Base-by-base conservation (phyloP, 2,329 filamentous ascomycete species). In the Chaetomium olivaceum region DNA sequence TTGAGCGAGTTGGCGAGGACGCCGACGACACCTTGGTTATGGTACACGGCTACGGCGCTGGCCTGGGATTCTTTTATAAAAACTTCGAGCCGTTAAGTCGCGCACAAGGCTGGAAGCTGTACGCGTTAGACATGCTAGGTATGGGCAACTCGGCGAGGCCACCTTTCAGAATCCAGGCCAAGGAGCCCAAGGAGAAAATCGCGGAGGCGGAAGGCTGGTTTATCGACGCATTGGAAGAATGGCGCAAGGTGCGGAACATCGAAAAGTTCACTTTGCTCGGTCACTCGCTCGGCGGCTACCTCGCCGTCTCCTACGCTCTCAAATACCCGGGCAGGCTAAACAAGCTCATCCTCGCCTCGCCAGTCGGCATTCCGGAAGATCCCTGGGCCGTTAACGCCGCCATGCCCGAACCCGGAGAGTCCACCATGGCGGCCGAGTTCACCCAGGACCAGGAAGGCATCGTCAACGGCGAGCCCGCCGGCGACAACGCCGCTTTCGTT, bases 41-140 rank as follows among this genome's bases (percentile, higher is more conserved):
- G 87, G 81, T 99, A 4, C 95, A 99, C 76, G 95, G 95, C 67
- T 99, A 99, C 77, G 95, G 95, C 56, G 95, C 95, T 2, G 95
- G 95, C 0, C 84, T 99, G 0, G 95, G 94, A 25, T 98, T 99
- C 79, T 99, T 96, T 83, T 99, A 97, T 83, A 94, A 95, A 80
- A 99, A 99, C 76, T 97, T 96, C 67, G 95, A 99, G 77, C 88
- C 89, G 6, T 80, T 99, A 39, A 93, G 90, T 55, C 88, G 93
- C 21, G 80, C 88, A 1, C 82, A 85, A 31, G 93, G 93, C 31
- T 96, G 95, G 88, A 93, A 92, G 73, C 80, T 99, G 21, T 98
- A 95, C 75, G 92, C 94, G 0, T 81, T 99, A n/a, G 94, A 99
- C 74, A 87, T 98, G 84, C 83, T 97, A 19, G 94, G 94, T 65